Conservation (phyloP, 495 filamentous ascomycete genomes). For the Mytilinidion resinicola region DNA sequence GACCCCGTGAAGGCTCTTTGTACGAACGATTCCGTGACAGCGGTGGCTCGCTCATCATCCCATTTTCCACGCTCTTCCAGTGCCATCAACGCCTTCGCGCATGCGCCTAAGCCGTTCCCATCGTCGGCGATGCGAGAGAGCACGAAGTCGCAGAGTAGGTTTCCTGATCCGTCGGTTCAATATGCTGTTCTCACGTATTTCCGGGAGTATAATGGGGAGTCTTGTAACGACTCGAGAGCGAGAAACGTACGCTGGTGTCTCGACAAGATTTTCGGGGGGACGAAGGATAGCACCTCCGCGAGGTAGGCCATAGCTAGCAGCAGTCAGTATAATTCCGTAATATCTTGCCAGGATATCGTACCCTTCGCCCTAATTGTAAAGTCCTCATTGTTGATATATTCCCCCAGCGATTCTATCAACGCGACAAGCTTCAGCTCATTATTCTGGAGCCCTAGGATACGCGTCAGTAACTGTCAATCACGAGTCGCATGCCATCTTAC, state of each 20-base stretch:
- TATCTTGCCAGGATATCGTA: slow-evolving; percentile 4
- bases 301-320: slow-evolving; percentile 56
- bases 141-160: slow-evolving; percentile 38
- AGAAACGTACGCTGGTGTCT: slow-evolving; percentile 52
- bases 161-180: slow-evolving; percentile 24
- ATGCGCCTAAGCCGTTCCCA: slow-evolving; percentile 33
- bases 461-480: slow-evolving; percentile 9
- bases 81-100: slow-evolving; percentile 31
- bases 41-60: slow-evolving; percentile 32
- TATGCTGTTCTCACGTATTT: background rate
- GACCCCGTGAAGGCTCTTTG: background rate
- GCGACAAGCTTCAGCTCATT: slow-evolving; percentile 60
- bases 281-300: slow-evolving; percentile 53
- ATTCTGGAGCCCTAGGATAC: slow-evolving; percentile 49
- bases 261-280: slow-evolving; percentile 55
- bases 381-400: slow-evolving; percentile 69
- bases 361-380: slow-evolving; percentile 53
- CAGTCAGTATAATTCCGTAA: background rate
- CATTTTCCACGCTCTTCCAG: slow-evolving; percentile 38
- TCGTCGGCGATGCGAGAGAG: slow-evolving; percentile 37
- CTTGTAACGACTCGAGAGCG: background rate
- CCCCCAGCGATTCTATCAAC: slow-evolving; percentile 59
- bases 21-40: slow-evolving; percentile 30
- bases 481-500: slow-evolving; percentile 31
- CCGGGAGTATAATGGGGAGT: background rate